Evolutionary conservation across 306 rosid species (phyloP), one percentile per base, ranked within the genome.

Genomic region (Alnus glutinosa): DNA sequence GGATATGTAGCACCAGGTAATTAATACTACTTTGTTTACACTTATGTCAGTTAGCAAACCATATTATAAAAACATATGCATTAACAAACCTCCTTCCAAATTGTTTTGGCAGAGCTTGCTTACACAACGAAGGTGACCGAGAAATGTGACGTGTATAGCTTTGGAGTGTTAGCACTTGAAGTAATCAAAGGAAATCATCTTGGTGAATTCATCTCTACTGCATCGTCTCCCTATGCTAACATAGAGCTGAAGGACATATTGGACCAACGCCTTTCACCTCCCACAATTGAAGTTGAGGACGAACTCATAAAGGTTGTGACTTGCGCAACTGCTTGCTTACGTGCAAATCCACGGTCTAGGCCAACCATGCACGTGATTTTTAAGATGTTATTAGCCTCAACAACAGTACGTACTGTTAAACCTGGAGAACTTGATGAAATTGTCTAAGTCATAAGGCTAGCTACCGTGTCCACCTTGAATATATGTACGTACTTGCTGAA

Each of bases 1-100:
- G 76, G 87, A 44, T 83, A 83, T 28, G 7, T 62, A 5, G 87
- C 87, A 23, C 87, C 87, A 14, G 81, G 87, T 75, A 79, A 70
- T 16, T 51, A 55, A n/a, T 1, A 5, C 30, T 2, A 5, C 4
- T 37, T 59, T 18, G 4, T 28, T 58, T 9, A 59, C 16, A 59
- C 66, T 59, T 59, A 1, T 59, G 5, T 59, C 5, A 12, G 15
- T 32, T 9, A 10, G 10, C 52, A 49, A 49, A 49, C 52, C 13
- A 2, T 49, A 42, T 42, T 42, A 42, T 42, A 42, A 42, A 42
- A 42, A 42, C 7, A 23, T 23, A 23, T 23, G 28, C 28, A 42
- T 42, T 42, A 42, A 42, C 46, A 42, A 42, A 10, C 0, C 32
- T 1, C 18, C n/a, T 3, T 55, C 9, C 8, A n/a, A n/a, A 10